Evolutionary conservation across 768 basidiomycete genomes (phyloP).

Genomic region (Termitomyces sp.): DNA sequence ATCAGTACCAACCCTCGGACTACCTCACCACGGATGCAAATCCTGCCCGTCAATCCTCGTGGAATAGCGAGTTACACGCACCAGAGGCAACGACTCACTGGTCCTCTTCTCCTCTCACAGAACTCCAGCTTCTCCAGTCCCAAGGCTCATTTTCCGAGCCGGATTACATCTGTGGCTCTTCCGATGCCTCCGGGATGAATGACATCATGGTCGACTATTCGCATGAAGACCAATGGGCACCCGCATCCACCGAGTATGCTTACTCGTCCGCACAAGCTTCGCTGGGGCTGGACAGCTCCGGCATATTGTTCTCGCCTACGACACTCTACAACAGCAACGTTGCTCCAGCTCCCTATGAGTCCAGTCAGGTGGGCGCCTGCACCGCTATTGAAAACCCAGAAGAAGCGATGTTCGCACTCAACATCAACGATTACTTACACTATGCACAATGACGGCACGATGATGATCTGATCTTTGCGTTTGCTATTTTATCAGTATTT

Average conservation of each 20-base stretch:
- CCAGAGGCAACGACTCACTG: slow-evolving; percentile 4
- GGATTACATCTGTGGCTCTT: neutral
- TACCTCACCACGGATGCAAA: slow-evolving; percentile 5
- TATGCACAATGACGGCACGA: slow-evolving; percentile 10
- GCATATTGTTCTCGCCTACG: slow-evolving; percentile 2
- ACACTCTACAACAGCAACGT: neutral
- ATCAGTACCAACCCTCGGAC: slow-evolving; percentile 1
- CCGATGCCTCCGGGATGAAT: neutral
- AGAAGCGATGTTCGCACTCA: slow-evolving; percentile 22
- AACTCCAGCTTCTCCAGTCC: neutral
- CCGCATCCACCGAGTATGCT: neutral
- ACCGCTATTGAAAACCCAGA: slow-evolving; percentile 6
- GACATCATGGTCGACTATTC: neutral
- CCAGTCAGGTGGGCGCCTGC: neutral
- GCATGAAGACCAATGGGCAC: slow-evolving; percentile 3
- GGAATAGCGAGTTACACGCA: slow-evolving; percentile 27
- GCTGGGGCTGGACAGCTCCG: slow-evolving; percentile 3
- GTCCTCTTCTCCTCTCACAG: slow-evolving; percentile 5
- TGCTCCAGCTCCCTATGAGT: slow-evolving; percentile 1
- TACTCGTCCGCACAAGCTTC: neutral
- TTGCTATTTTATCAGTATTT: neutral
- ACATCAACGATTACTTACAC: slow-evolving; percentile 22
- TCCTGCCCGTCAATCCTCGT: slow-evolving; percentile 28
- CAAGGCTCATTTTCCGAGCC: neutral
- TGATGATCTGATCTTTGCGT: neutral